Evolutionary conservation across 495 filamentous ascomycete species (phyloP), one percentile per base, ranked within the genome.

Genomic region (Podospora appendiculata): DNA sequence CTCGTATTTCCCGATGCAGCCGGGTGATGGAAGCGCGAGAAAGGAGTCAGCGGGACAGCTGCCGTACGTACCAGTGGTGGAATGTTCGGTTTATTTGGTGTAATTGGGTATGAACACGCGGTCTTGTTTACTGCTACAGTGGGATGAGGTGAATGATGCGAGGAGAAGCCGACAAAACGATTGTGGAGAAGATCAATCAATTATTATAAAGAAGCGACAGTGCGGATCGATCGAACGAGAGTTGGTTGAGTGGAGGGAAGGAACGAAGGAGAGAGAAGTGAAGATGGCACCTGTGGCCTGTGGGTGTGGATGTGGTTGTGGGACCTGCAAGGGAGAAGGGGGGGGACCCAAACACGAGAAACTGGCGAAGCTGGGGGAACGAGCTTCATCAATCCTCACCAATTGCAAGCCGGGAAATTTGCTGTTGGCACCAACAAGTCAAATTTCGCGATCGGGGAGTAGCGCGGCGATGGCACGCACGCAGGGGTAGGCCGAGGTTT

Each of bases 141-240:
- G 10, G 41, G 41, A 43, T 51, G 52, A 53, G 46, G 47, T 46
- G 13, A 46, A 32, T 34, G 25, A 25, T 12, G 14, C 11, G 16
- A 42, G 6, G 11, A 42, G 41, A 45, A 12, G 19, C 17, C 10
- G 43, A 16, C 40, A 19, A 53, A 54, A 54, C 44, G 44, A 48
- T 44, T 45, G 52, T 48, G 52, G 32, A 45, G 48, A 51, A 51
- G 40, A 25, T 25, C 25, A 39, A 25, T 25, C 25, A 39, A 39
- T 34, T 45, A 44, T 51, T 51, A 51, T 42, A 32, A 40, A 25
- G 36, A 47, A 45, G 50, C 50, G 48, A 59, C 49, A 45, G 50
- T 50, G 17, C 11, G 17, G 36, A 32, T 14, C 12, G 12, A 35
- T 17, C 25, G 14, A 16, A 47, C 17, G 43, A 47, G 32, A 25